These are phyloP conservation scores for Pulveroboletus frians DNA, from an alignment of 768 basidiomycete species.

Conservation along the genomic window DNA sequence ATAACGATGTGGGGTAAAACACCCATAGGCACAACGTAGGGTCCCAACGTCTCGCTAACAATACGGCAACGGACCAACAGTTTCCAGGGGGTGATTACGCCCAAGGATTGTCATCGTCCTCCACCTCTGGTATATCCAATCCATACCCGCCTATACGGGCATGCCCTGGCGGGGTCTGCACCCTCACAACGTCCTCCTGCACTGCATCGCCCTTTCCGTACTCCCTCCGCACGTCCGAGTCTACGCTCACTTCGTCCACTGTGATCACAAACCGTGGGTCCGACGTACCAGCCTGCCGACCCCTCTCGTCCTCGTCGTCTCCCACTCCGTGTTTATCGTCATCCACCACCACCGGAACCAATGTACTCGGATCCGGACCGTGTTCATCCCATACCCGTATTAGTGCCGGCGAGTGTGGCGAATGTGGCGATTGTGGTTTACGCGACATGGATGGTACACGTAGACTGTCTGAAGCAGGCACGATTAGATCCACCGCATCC, in stretches of 20 bases:
- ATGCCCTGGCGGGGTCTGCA: constrained; percentile 20
- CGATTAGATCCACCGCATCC: constrained; percentile 87
- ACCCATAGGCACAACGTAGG: too few species aligned
- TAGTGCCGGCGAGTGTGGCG: constrained; percentile 16
- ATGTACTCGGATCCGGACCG: neutral
- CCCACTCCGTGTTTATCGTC: neutral
- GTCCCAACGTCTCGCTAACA: too few species aligned
- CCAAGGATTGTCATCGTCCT: constrained; percentile 25
- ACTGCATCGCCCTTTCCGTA: neutral
- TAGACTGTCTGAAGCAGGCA: constrained; percentile 29
- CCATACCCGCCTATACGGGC: constrained; percentile 8
- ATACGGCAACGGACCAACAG: too few species aligned
- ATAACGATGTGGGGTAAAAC: too few species aligned
- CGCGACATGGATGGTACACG: constrained; percentile 15
- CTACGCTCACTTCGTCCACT: neutral
- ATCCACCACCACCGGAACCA: neutral
- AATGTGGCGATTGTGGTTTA: constrained; percentile 12
- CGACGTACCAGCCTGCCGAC: too few species aligned
- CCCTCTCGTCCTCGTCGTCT: neutral
- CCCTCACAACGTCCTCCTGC: constrained; percentile 7
- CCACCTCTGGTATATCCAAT: constrained; percentile 12
- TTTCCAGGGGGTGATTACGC: neutral
- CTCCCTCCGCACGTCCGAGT: neutral
- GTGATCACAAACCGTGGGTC: constrained; percentile 5
- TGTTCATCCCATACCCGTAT: constrained; percentile 27